A percentile compares a stretch with the other conserved stretches of the same genome.
Evolutionary conservation across 139 green algal species (phyloP).

Genomic region (Limnomonas spitsbergensis): DNA sequence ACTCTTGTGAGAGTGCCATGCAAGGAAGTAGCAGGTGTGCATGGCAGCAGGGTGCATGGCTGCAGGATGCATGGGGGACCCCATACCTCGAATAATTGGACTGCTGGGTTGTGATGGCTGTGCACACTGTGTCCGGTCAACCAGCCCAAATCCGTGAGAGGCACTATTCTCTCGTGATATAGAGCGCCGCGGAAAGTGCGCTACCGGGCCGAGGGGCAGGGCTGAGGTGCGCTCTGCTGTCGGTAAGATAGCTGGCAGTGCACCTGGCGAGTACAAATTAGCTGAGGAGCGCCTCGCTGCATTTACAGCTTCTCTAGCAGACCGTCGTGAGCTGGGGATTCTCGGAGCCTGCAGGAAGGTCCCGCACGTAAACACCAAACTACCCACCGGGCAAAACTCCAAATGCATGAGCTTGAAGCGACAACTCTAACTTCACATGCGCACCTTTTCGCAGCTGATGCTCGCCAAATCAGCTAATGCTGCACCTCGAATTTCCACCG

Average conservation of each 20-base stretch:
- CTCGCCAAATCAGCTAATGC: not conserved
- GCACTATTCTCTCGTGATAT: conserved; percentile 3
- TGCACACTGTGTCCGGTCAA: not conserved
- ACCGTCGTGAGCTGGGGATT: not conserved
- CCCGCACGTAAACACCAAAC: not conserved
- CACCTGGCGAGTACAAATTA: not conserved
- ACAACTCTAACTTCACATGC: not conserved
- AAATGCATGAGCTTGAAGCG: not conserved
- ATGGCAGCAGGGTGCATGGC: not conserved
- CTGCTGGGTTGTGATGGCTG: not conserved
- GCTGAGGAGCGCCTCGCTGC: not conserved
- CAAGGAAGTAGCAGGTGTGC: not conserved
- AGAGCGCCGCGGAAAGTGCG: not conserved
- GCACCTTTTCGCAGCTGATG: not conserved
- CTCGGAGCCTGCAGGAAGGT: not conserved
- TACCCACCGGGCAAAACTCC: not conserved
- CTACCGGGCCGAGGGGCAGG: not conserved
- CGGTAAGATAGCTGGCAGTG: not conserved
- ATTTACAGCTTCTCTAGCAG: not conserved
- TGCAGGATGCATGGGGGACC: not conserved
- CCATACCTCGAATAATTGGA: not conserved
- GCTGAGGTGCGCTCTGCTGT: not conserved
- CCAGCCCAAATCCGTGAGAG: not conserved
- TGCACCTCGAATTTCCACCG: not conserved
- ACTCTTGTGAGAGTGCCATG: not conserved